A percentile compares a stretch with the other conserved stretches of the same genome.
Conservation (phyloP, 495 filamentous ascomycete genomes). For the Hypomontagnella submonticulosa region DNA sequence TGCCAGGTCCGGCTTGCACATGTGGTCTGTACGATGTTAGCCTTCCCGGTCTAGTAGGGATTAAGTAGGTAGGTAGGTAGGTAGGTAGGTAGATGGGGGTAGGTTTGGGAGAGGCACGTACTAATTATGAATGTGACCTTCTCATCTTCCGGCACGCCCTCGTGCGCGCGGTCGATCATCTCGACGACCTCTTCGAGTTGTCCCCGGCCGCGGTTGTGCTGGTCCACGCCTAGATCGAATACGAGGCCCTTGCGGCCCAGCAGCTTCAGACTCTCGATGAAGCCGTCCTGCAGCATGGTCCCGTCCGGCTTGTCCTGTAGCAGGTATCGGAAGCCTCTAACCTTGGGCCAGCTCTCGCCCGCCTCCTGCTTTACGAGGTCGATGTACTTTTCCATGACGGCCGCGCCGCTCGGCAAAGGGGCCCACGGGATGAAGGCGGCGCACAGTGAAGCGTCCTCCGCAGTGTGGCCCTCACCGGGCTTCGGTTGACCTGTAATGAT, state of each 20-base stretch:
- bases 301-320: constrained; percentile 78
- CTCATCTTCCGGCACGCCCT: constrained; percentile 65
- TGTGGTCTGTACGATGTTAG: constrained; percentile 68
- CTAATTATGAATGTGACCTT: constrained; percentile 75
- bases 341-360: constrained; percentile 57
- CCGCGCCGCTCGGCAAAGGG: constrained; percentile 72
- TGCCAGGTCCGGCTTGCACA: constrained; percentile 85
- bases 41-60: background rate
- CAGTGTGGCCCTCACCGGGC: constrained; percentile 67
- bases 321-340: constrained; percentile 80
- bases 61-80: constrained; percentile 13
- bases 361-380: constrained; percentile 61
- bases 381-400: constrained; percentile 62
- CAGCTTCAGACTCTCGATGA: constrained; percentile 76
- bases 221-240: constrained; percentile 88
- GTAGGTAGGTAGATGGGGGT: constrained; percentile 8
- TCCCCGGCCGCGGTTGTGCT: constrained; percentile 70
- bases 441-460: constrained; percentile 63
- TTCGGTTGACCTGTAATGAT: constrained; percentile 68
- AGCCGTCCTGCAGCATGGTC: constrained; percentile 66
- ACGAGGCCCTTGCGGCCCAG: constrained; percentile 69
- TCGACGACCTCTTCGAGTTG: constrained; percentile 78
- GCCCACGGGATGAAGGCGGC: constrained; percentile 82
- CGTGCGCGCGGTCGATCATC: constrained; percentile 74
- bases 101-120: constrained; percentile 53